A percentile compares a stretch with the other conserved stretches of the same genome.
phyloP scores from a whole-genome alignment of 2,329 filamentous ascomycete species.

The Lasiodiplodia theobromae region DNA sequence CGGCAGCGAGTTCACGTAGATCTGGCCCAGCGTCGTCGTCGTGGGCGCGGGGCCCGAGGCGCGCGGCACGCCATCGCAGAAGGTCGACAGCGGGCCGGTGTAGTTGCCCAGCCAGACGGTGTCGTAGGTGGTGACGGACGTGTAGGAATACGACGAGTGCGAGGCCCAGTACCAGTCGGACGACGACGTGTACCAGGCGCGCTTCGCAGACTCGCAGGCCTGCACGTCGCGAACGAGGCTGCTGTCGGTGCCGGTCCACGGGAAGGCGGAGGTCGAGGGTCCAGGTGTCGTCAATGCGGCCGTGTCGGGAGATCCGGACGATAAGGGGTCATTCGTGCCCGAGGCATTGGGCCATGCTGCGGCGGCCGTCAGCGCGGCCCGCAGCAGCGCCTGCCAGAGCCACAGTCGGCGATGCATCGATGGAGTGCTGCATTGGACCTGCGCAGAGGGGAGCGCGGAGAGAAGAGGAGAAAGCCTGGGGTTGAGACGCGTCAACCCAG shows the following conservation, averaged over 20 bases:
- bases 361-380: not conserved
- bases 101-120: slow-evolving; percentile 18
- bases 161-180: slow-evolving; percentile 14
- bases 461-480: not conserved
- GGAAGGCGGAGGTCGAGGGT: slow-evolving; percentile 7
- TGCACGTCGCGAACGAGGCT: slow-evolving; percentile 3
- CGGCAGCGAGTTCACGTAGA: not conserved
- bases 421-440: slow-evolving; percentile 22
- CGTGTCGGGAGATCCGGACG: slow-evolving; percentile 10
- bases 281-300: slow-evolving; percentile 24
- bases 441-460: not conserved
- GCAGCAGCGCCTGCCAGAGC: slow-evolving; percentile 8
- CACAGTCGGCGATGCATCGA: slow-evolving; percentile 8
- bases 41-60: slow-evolving; percentile 8
- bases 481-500: slow-evolving; percentile 11
- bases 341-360: slow-evolving; percentile 4
- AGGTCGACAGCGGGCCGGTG: slow-evolving; percentile 16
- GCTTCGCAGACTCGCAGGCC: slow-evolving; percentile 14
- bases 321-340: slow-evolving; percentile 12
- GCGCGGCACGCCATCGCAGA: slow-evolving; percentile 23
- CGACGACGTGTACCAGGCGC: slow-evolving; percentile 5
- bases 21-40: not conserved
- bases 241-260: slow-evolving; percentile 20
- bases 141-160: slow-evolving; percentile 19
- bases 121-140: not conserved